Percentiles rank a stretch among this genome's conserved stretches.
Evolutionary conservation across 129 eudicot genomes (phyloP).

Genomic region (Centrapalus pauciflorus): DNA sequence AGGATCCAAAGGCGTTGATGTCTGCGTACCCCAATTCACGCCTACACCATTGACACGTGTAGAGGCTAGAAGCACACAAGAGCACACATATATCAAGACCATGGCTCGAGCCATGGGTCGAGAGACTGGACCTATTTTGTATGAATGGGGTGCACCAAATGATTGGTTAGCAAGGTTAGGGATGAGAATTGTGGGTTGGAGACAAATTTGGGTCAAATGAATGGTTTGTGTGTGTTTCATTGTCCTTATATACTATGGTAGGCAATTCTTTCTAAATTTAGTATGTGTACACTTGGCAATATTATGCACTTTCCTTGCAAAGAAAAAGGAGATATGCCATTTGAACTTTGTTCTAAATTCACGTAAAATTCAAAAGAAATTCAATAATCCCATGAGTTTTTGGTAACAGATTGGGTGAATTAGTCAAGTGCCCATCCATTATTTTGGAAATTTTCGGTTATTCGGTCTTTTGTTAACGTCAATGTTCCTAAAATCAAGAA

Average conservation of each 20-base stretch:
- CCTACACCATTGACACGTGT: slow-evolving; percentile 25
- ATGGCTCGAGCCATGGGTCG: slow-evolving; percentile 41
- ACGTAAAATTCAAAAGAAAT: too few relatives aligned
- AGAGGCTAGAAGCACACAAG: slow-evolving; percentile 1
- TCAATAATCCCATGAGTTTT: too few relatives aligned
- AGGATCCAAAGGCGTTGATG: slow-evolving; percentile 36
- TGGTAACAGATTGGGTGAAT: too few relatives aligned
- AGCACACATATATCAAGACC: slow-evolving; percentile 36
- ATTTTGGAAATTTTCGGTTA: too few relatives aligned
- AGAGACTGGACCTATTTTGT: not conserved
- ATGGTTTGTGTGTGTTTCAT: not conserved
- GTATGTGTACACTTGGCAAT: too few relatives aligned
- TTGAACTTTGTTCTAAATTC: too few relatives aligned
- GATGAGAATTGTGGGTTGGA: not conserved
- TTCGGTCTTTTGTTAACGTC: too few relatives aligned
- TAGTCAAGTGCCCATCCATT: too few relatives aligned
- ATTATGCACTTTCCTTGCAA: too few relatives aligned
- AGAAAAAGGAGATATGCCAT: too few relatives aligned
- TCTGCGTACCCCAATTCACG: slow-evolving; percentile 51
- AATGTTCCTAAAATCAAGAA: too few relatives aligned
- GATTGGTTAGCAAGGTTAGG: not conserved
- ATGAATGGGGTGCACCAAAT: not conserved
- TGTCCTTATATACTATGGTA: not conserved
- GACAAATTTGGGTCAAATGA: not conserved
- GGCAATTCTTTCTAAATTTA: too few relatives aligned